These are phyloP conservation scores for Thamnidium elegans DNA, from an alignment of 192 early-diverging fungal species.

Conservation along the genomic window DNA sequence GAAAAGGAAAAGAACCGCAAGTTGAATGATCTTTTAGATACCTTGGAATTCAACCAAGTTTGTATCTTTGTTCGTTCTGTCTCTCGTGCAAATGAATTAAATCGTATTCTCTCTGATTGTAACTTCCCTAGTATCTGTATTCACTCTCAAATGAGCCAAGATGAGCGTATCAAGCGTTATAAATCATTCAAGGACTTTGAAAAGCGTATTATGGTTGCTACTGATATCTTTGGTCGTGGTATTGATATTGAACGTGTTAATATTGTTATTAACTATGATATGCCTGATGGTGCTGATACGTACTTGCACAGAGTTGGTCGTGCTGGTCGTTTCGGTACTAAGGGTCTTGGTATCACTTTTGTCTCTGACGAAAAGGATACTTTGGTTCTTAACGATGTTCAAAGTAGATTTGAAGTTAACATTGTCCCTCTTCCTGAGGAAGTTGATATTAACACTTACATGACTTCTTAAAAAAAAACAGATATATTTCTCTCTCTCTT, in stretches of 20 bases:
- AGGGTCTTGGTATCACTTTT: conserved; percentile 95
- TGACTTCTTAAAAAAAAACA: conserved; percentile 21
- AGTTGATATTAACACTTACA: conserved; percentile 84
- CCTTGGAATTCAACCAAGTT: conserved; percentile 97
- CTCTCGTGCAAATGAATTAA: conserved; percentile 79
- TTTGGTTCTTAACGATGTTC: conserved; percentile 75
- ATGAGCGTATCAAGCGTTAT: conserved; percentile 90
- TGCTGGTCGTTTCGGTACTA: conserved; percentile 99
- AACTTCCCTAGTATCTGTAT: conserved; percentile 95
- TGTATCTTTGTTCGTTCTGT: conserved; percentile 95
- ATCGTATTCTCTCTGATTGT: conserved; percentile 82
- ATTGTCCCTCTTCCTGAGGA: conserved; percentile 84
- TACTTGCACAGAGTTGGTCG: conserved; percentile 97
- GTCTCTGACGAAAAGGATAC: conserved; percentile 82
- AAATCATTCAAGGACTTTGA: conserved; percentile 94
- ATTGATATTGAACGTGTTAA: conserved; percentile 98
- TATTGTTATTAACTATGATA: conserved; percentile 99
- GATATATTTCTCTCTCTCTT: background rate
- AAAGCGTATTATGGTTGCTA: conserved; percentile 95
- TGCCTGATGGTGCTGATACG: conserved; percentile 84
- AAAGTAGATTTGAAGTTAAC: conserved; percentile 94
- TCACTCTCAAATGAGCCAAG: conserved; percentile 87
- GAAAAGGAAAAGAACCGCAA: conserved; percentile 92
- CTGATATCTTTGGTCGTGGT: conserved; percentile 97
- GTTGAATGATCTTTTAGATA: conserved; percentile 88